phyloP scores from a whole-genome alignment of 169 alveolate species.

The Plasmodium billcollinsi region DNA sequence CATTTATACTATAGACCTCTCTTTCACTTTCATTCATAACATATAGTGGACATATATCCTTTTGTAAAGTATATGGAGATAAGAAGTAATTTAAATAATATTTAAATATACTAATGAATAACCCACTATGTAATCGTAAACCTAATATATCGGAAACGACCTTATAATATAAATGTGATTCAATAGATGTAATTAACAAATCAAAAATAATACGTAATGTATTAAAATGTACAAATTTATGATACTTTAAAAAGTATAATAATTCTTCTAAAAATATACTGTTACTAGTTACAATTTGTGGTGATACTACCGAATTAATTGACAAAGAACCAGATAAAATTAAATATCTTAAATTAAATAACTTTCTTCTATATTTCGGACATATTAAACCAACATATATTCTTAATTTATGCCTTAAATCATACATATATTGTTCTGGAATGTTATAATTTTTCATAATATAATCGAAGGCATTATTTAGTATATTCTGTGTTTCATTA shows the following conservation, averaged over 20 bases:
- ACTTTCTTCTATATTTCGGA: conserved; percentile 63
- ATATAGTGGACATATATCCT: conserved; percentile 62
- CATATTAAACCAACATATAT: conserved; percentile 71
- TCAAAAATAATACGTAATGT: conserved; percentile 62
- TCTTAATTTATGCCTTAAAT: conserved; percentile 71
- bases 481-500: conserved; percentile 20
- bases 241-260: conserved; percentile 51
- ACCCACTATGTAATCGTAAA: conserved; percentile 69
- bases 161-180: conserved; percentile 61
- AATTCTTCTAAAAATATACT: conserved; percentile 60
- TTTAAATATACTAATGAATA: conserved; percentile 63
- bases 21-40: conserved; percentile 32
- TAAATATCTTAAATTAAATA: conserved; percentile 58
- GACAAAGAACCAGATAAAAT: conserved; percentile 60
- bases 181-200: conserved; percentile 53
- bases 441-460: conserved; percentile 24
- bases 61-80: conserved; percentile 34
- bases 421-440: conserved; percentile 31
- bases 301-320: conserved; percentile 43
- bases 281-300: conserved; percentile 51
- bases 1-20: conserved; percentile 41
- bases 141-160: conserved; percentile 66
- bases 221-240: conserved; percentile 33
- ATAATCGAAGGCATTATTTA: conserved; percentile 38
- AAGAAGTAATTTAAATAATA: conserved; percentile 59